Evolutionary conservation across 1,284 basidiomycete species (phyloP), one percentile per base, ranked within the genome.

Genomic region (Paramarasmius palmivorus): DNA sequence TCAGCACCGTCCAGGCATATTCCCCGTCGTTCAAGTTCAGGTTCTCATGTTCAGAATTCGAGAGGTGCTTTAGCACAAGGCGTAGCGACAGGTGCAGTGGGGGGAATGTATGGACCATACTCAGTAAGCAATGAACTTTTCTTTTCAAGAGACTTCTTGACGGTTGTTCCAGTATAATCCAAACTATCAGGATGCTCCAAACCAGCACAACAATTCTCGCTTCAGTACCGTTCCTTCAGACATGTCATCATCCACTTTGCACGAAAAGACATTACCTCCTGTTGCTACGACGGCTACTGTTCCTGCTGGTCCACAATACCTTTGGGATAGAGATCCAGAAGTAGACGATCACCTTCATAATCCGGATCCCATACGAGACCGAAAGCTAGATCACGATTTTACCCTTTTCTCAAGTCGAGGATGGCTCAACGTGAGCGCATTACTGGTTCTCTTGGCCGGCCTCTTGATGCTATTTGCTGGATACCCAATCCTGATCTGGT

Each of bases 271-370:
- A 44, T 48, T 62, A 2, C 59, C 52, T 23, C 62, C 62, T 22
- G 65, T 66, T 23, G 74, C 71, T 12, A 72, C 77, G 0, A 69
- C 76, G 4, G 78, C 83, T 1, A 72, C 84, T 6, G 7, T 4
- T 10, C 25, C 25, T 29, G 29, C 29, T 12, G 29, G 29, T 1
- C 83, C 86, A 8, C 77, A 82, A 50, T 88, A 82, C 62, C 65
- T 86, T 60, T 91, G 86, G 87, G 89, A 90, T 59, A 81, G 80
- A 64, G 89, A 90, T 53, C 83, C 87, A 7, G 89, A 92, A 63
- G 74, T 88, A 17, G 90, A 92, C 69, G 90, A 92, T 63, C 75
- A 81, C 3, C 75, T 92, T 10, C 90, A 92, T 62, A 88, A 87
- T 65, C 87, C 87, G 4, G 85, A 88, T 66, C 86, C 87, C 8